Evolutionary conservation across 257 asterid genomes (phyloP), one percentile per base, ranked within the genome.

Genomic region (Solanum chaucha): DNA sequence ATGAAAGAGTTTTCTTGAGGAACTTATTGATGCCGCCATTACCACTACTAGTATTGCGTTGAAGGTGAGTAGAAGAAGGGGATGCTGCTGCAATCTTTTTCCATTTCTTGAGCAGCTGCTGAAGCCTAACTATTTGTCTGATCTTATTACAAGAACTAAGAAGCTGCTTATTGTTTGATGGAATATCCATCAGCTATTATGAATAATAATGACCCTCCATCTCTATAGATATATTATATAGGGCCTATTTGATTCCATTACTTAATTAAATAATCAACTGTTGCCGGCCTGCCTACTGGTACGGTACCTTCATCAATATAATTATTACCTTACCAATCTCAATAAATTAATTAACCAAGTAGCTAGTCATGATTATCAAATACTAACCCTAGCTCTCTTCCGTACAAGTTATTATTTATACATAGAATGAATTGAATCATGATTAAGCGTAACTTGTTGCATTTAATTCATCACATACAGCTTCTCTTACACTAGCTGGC

Each of bases 41-140:
- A 41, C 82, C 78, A 67, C 10, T 86, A 24, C 28, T 89, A 85
- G 59, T 89, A 87, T 38, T 84, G 44, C 48, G 48, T 40, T 10
- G 30, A 83, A 4, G 82, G 40, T 58, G 46, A 35, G 46, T 89
- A 85, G 88, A 46, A 70, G 70, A 48, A 38, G 73, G 84, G 77
- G 88, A 86, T 44, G 89, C 87, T 68, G 36, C 86, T 86, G 98
- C 98, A 1, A 90, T 85, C 87, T 93, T 95, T 91, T 94, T 95
- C 98, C 98, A 95, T 83, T 93, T 95, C 92, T 94, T 95, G 86
- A 95, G 93, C 88, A 95, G 87, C 87, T 94, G 98, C 83, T 94
- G 98, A 58, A 95, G 98, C 92, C 97, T 91, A 20, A 95, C 98
- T 83, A 95, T 94, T 28, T 95, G 97, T 74, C 95, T 93, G 65